phyloP scores from a whole-genome alignment of 306 rosid species.

The Prinsepia uniflora region DNA sequence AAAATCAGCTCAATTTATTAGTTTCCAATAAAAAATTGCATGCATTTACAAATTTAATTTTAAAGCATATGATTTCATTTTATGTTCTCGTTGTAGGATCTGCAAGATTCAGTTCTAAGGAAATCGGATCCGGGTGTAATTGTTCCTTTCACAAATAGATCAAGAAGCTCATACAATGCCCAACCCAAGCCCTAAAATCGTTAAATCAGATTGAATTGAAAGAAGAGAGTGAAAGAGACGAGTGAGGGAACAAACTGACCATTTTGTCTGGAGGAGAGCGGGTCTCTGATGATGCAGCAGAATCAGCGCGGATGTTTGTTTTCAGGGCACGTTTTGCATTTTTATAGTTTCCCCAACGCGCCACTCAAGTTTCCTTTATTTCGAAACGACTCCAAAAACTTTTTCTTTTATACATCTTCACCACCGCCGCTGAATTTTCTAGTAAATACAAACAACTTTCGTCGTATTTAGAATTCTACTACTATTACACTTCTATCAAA shows the following conservation, averaged over 20 bases:
- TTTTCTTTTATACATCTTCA: neutral
- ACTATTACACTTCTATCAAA: neutral
- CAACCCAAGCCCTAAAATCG: neutral
- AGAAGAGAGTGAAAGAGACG: neutral
- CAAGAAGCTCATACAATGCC: constrained; percentile 3
- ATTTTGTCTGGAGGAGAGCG: constrained; percentile 16
- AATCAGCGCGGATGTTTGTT: neutral
- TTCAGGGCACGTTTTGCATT: neutral
- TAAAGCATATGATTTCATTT: too few species aligned
- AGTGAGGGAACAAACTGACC: constrained; percentile 4
- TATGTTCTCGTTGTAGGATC: constrained; percentile 2
- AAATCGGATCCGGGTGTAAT: constrained; percentile 5
- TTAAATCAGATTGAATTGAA: neutral
- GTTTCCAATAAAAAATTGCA: neutral
- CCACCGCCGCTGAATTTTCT: neutral
- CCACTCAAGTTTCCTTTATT: constrained; percentile 1
- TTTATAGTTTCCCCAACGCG: constrained; percentile 2
- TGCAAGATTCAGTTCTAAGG: constrained; percentile 9
- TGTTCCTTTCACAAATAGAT: constrained; percentile 1
- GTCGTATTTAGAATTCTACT: neutral
- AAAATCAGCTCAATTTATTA: neutral
- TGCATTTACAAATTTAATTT: neutral
- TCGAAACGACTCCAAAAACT: neutral
- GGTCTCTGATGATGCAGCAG: neutral
- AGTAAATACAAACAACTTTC: neutral